Evolutionary conservation across 495 filamentous ascomycete species (phyloP).

Genomic region (Chaetomium tenue): DNA sequence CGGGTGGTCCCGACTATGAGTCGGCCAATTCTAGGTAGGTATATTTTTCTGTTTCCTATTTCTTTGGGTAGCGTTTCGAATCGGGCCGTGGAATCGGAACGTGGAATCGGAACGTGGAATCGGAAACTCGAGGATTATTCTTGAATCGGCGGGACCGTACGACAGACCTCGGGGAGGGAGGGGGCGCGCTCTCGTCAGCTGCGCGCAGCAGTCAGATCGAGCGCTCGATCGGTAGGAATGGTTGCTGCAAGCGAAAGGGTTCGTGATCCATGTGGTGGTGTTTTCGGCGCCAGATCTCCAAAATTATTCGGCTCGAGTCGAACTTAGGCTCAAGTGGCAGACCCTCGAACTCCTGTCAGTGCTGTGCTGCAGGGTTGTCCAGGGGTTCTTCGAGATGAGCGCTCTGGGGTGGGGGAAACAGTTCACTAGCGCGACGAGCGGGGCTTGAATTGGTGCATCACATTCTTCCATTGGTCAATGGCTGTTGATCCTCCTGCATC

Average conservation of each 20-base stretch:
- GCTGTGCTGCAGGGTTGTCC: not conserved
- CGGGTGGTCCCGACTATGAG: not conserved
- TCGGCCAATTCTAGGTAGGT: too few relatives aligned
- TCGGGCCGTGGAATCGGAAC: not conserved
- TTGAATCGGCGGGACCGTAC: not conserved
- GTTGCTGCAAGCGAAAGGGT: not conserved
- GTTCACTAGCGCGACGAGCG: not conserved
- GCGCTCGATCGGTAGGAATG: not conserved
- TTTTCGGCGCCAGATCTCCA: not conserved
- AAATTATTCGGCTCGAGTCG: not conserved
- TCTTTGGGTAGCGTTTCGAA: not conserved
- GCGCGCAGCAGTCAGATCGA: not conserved
- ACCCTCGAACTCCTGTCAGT: not conserved
- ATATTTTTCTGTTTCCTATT: not conserved
- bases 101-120: not conserved
- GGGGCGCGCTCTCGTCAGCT: not conserved
- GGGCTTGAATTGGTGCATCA: not conserved
- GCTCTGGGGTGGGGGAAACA: not conserved
- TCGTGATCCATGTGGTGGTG: slow-evolving; percentile 13
- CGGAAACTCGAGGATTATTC: not conserved
- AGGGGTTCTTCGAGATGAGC: not conserved
- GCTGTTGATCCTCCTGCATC: not conserved
- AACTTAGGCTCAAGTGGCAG: not conserved
- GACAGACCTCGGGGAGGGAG: not conserved
- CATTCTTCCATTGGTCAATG: slow-evolving; percentile 2